Conservation (phyloP, 1,284 basidiomycete species). For the Papiliotrema laurentii region DNA sequence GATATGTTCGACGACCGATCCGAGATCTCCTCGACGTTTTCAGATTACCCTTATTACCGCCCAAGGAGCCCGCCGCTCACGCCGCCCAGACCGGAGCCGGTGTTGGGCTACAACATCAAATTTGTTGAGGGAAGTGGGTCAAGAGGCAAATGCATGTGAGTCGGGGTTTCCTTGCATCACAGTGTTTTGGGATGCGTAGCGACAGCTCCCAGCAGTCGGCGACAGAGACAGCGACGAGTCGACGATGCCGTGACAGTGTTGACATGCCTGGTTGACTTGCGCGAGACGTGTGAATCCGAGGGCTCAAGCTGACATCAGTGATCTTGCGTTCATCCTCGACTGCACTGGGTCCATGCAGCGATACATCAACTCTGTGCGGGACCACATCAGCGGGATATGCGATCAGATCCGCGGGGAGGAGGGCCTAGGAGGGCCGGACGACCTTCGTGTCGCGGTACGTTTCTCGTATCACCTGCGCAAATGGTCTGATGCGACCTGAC, state of each 20-base stretch:
- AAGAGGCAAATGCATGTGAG: slow-evolving; percentile 43
- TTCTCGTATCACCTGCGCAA: neutral
- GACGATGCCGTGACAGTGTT: neutral
- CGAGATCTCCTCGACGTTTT: slow-evolving; percentile 18
- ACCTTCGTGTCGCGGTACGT: slow-evolving; percentile 71
- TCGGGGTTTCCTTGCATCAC: neutral
- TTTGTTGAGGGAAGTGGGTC: slow-evolving; percentile 28
- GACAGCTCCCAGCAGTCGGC: too few relatives aligned
- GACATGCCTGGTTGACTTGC: neutral
- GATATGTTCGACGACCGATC: slow-evolving; percentile 34
- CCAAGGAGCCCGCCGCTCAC: slow-evolving; percentile 17
- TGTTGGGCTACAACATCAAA: slow-evolving; percentile 30
- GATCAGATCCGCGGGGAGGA: slow-evolving; percentile 94
- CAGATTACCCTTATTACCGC: slow-evolving; percentile 22
- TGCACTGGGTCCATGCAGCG: slow-evolving; percentile 66
- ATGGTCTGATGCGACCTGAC: neutral
- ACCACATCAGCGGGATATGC: slow-evolving; percentile 96
- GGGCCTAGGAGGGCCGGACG: slow-evolving; percentile 75
- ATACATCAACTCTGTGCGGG: slow-evolving; percentile 67
- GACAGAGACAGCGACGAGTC: too few relatives aligned
- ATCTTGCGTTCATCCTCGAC: slow-evolving; percentile 83
- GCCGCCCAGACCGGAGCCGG: slow-evolving; percentile 27
- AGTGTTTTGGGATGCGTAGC: neutral
- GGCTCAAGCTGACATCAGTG: slow-evolving; percentile 52
- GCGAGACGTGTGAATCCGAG: neutral